Evolutionary conservation across 176 grass and related monocot genomes (phyloP).

Genomic region (Musa itinerans): DNA sequence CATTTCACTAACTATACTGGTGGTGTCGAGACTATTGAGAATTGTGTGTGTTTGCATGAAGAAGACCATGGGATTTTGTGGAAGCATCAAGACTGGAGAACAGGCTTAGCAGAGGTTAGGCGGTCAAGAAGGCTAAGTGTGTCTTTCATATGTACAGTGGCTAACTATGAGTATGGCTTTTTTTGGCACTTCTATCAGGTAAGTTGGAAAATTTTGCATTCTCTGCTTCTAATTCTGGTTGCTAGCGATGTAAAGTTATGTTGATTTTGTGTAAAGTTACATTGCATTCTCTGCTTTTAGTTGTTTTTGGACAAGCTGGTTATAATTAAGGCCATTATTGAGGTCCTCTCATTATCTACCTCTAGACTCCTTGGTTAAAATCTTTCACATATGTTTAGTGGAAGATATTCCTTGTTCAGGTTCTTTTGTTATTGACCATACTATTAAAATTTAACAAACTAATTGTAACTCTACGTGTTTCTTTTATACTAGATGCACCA

Average conservation of each 20-base stretch:
- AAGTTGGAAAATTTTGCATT: too few relatives aligned
- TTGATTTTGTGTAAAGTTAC: too few relatives aligned
- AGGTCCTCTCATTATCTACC: too few relatives aligned
- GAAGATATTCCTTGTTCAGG: too few relatives aligned
- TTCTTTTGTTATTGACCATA: too few relatives aligned
- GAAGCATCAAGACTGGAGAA: constrained; percentile 99
- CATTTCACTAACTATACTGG: constrained; percentile 98
- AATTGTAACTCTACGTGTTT: too few relatives aligned
- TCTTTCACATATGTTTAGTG: background rate
- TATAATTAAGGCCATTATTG: background rate
- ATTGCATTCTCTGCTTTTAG: background rate
- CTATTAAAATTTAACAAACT: too few relatives aligned
- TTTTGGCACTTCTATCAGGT: constrained; percentile 99
- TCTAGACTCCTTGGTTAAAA: background rate
- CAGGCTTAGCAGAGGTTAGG: constrained; percentile 95
- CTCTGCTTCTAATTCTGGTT: too few relatives aligned
- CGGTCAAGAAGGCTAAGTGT: constrained; percentile 93
- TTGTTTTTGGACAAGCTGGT: background rate
- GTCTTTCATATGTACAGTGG: constrained; percentile 98
- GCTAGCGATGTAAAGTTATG: too few relatives aligned
- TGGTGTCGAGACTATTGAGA: constrained; percentile 95
- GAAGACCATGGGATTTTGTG: constrained; percentile 98
- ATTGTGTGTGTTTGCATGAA: constrained; percentile 97
- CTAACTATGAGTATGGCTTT: constrained; percentile 99
- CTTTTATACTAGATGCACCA: too few relatives aligned